Conservation (phyloP, 2,329 filamentous ascomycete genomes). For the Septoria petroselini region DNA sequence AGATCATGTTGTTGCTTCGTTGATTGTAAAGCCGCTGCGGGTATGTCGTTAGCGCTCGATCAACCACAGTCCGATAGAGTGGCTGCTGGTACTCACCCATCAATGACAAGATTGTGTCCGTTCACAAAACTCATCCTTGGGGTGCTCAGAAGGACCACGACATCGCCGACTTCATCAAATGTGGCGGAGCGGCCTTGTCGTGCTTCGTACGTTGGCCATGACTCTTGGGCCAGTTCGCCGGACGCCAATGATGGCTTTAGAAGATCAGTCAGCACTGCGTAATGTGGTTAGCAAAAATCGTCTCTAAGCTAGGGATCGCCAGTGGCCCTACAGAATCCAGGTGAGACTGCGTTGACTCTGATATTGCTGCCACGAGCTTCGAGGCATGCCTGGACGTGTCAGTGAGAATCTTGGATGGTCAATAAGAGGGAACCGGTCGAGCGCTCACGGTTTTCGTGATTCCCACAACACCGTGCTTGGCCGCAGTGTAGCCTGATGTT, state of each 20-base stretch:
- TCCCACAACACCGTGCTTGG: conserved; percentile 45
- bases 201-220: conserved; percentile 25
- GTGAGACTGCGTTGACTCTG: conserved; percentile 38
- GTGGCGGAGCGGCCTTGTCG: conserved; percentile 27
- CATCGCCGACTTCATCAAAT: conserved; percentile 31
- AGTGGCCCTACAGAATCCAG: conserved; percentile 27
- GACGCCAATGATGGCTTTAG: conserved; percentile 20
- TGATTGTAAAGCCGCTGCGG: conserved; percentile 27
- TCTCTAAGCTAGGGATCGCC: too few species aligned
- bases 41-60: too few species aligned
- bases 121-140: conserved; percentile 30
- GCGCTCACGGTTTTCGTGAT: conserved; percentile 39
- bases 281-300: not conserved
- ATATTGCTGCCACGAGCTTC: conserved; percentile 37
- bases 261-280: conserved; percentile 25
- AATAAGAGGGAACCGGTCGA: not conserved
- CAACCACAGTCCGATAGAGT: too few species aligned
- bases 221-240: conserved; percentile 14
- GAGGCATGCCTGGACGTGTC: conserved; percentile 24
- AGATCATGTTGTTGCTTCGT: conserved; percentile 17
- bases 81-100: conserved; percentile 7
- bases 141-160: conserved; percentile 30
- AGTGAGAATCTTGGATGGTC: not conserved
- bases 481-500: conserved; percentile 40
- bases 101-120: conserved; percentile 29